A percentile compares a stretch with the other conserved stretches of the same genome.
Evolutionary conservation across 2,329 filamentous ascomycete species (phyloP).

Genomic region (Colletotrichum sp.): DNA sequence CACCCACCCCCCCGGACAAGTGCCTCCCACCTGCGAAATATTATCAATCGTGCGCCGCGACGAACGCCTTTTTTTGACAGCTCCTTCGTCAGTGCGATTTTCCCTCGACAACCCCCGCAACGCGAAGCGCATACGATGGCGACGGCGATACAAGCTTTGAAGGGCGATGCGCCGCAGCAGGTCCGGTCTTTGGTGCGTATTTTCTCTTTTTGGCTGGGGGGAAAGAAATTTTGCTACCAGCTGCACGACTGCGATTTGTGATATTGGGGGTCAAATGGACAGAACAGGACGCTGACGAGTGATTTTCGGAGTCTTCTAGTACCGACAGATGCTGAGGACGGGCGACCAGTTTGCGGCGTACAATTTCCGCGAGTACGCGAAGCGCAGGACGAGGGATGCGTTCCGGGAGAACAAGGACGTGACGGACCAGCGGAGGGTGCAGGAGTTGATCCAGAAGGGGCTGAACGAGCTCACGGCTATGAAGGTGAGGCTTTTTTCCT

Average conservation of each 20-base stretch:
- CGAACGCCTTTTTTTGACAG: neutral
- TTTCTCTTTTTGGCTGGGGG: neutral
- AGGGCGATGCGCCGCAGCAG: constrained; percentile 62
- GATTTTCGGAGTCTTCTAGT: constrained; percentile 55
- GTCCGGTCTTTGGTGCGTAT: constrained; percentile 56
- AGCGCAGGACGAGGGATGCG: constrained; percentile 86
- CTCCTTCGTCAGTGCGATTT: neutral
- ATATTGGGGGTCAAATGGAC: neutral
- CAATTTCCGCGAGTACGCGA: constrained; percentile 98
- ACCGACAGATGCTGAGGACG: constrained; percentile 89
- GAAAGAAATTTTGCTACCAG: constrained; percentile 26
- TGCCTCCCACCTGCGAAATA: constrained; percentile 10
- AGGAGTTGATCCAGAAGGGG: constrained; percentile 89
- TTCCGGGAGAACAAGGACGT: constrained; percentile 82
- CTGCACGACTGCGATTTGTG: neutral
- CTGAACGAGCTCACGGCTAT: constrained; percentile 85
- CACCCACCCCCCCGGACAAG: neutral
- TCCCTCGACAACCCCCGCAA: neutral
- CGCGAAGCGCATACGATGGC: constrained; percentile 18
- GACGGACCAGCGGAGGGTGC: constrained; percentile 76
- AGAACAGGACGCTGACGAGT: neutral
- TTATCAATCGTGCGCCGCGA: neutral
- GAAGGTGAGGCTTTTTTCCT: constrained; percentile 68
- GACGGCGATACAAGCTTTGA: constrained; percentile 37
- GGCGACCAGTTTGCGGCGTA: constrained; percentile 88